Base-by-base conservation (phyloP, 1,139 yeast species). In the Blastobotrys apis region DNA sequence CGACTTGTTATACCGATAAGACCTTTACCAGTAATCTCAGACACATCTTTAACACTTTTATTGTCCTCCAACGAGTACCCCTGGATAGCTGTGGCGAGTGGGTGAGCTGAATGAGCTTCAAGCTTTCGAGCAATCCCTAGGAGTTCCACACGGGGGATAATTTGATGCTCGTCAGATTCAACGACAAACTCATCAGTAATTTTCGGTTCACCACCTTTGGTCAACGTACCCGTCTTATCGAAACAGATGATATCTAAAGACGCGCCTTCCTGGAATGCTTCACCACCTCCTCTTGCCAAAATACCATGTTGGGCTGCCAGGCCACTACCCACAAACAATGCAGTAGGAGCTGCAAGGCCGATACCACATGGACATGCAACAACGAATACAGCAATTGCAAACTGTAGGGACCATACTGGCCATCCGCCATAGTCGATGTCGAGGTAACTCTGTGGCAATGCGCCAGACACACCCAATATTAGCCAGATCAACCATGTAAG, bases 281-380 rank as follows among this genome's bases (percentile, higher is more conserved):
- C 80, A 37, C 94, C 94, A 10, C 94, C 94, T 27, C 92, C 92
- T 55, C 81, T 75, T 1, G 84, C 88, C 39, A 84, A 67, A 39
- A 84, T 80, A n/a, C 94, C 94, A 58, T 79, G 69, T 31, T 75
- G 71, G 1, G 95, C 95, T 22, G 94, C 94, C 16, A 84, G 73
- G 1, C 95, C 94, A 10, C 94, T 81, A 15, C 95, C 95, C 4
- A 86, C 94, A 81, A 84, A 85, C 26, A 86, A 74, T 0, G 95
- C 95, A 2, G 95, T 85, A 1, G 95, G 95, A 0, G 95, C 95
- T 13, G 95, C 95, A 37, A 87, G 69, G 4, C 95, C 95, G 39
- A 86, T 72, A 1, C 95, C 95, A 72, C 95, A 87, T 1, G 96
- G 96, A 62, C 95, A 87, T 0, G 95, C 95, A 39, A 87, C 88